Evolutionary conservation across 371 early-diverging fungal genomes (phyloP), one percentile per base, ranked within the genome.

Genomic region (Haplosporangium sp.): DNA sequence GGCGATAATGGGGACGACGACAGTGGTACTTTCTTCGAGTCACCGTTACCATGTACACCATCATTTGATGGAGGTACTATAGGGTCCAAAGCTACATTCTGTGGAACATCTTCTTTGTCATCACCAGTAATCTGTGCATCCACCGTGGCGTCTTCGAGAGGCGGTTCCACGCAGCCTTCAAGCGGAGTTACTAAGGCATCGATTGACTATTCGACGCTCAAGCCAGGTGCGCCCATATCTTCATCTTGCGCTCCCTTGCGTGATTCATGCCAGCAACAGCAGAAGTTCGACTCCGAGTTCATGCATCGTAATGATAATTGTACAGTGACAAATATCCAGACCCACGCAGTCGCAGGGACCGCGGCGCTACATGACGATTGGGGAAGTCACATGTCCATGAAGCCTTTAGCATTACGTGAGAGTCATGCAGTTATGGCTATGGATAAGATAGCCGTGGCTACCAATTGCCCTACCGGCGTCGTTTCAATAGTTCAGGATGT

Each of bases 21-120:
- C 1, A 62, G 12, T 11, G 48, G 66, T 21, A 43, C 21, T 12
- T 66, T 66, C 18, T 52, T 57, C 11, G 73, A 65, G 29, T 66
- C 66, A 4, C 73, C 73, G 0, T 18, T 23, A 37, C 51, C 62
- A 12, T 72, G 60, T 13, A 72, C 73, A 9, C 66, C 73, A 2
- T 10, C 40, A 2, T 37, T 56, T 6, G n/a, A n/a, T n/a, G 14
- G 41, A 13, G 37, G 50, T 4, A 55, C 48, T 1, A 61, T 29
- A 43, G 56, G 56, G 7, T 68, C 68, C 0, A 42, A n/a, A 21
- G 18, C 36, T 36, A 48, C 64, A 5, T n/a, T 64, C 42, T 52
- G 29, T 13, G 6, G 53, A 12, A 20, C 29, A 38, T 46, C 42
- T 20, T 14, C 21, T 29, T 23, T 48, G 0, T n/a, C 18, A 21